Evolutionary conservation across 192 early-diverging fungal genomes (phyloP), one percentile per base, ranked within the genome.

Genomic region (Pilaira anomala): DNA sequence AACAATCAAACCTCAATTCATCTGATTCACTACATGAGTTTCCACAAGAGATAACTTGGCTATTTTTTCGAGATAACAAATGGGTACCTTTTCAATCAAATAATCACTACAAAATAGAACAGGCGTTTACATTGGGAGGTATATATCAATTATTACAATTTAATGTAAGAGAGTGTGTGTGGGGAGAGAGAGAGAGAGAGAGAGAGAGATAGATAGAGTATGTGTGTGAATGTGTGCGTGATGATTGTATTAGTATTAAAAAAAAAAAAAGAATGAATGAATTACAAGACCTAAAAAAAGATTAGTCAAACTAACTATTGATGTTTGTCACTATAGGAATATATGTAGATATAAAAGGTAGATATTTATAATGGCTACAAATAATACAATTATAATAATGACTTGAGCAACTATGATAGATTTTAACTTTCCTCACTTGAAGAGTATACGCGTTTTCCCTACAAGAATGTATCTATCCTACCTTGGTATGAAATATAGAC

Each of bases 101-200:
- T 25, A 75, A 75, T 21, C 73, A 75, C 29, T 65, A 56, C 24
- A 69, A 67, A 36, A 75, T 75, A 33, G 73, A 75, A 44, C 73
- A 75, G 22, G 73, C 68, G 14, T 75, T 75, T 42, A 75, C 73
- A 11, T 55, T 75, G 48, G 73, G 73, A 60, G 73, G 73, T 65
- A 69, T 46, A 46, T 18, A 46, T 19, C 18, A 46, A 36, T 9
- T 36, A 9, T 36, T 36, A 36, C 33, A 36, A 36, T 36, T 46
- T 46, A 46, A 46, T 46, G 44, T 46, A 46, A 46, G 44, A 46
- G 13, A 46, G 18, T 16, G 44, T 13, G 39, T 40, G 12, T 40
- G n/a, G 33, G 11, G 33, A 36, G 33, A 36, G 33, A 36, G 33
- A 3, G 33, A 9, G 33, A 9, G 33, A 9, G 33, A 9, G 30